phyloP scores from a whole-genome alignment of 371 early-diverging fungal species.

The Conidiobolus incongruus region DNA sequence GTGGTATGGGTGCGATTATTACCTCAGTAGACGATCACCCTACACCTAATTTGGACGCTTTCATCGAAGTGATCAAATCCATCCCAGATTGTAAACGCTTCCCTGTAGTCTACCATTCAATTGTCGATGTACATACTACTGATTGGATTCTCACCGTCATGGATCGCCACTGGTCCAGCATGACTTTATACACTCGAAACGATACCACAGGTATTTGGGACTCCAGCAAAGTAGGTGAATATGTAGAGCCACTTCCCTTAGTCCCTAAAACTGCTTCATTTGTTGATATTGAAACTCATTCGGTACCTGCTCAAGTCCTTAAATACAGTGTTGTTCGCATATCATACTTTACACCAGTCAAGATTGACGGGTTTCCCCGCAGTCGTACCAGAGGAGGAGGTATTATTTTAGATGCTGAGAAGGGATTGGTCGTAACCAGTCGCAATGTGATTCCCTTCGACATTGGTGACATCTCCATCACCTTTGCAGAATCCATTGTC shows the following conservation, averaged over 20 bases:
- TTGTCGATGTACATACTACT: constrained; percentile 48
- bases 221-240: constrained; percentile 28
- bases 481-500: constrained; percentile 53
- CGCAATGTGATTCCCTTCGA: constrained; percentile 47
- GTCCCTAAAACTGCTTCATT: constrained; percentile 27
- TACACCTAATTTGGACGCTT: constrained; percentile 43
- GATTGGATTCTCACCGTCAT: constrained; percentile 42
- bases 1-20: constrained; percentile 61
- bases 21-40: constrained; percentile 42
- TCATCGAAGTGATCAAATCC: constrained; percentile 43
- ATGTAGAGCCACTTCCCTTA: constrained; percentile 20
- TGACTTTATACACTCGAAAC: constrained; percentile 49
- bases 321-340: constrained; percentile 37
- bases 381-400: constrained; percentile 41
- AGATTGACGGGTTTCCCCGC: constrained; percentile 37
- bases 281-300: constrained; percentile 23
- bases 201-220: constrained; percentile 35
- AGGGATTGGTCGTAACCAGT: constrained; percentile 42
- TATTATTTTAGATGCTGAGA: constrained; percentile 40
- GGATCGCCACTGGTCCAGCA: constrained; percentile 62
- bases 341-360: constrained; percentile 35
- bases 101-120: constrained; percentile 60
- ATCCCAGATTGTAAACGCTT: constrained; percentile 57
- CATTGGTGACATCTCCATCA: constrained; percentile 43
- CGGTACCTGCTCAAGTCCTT: constrained; percentile 28